Evolutionary conservation across 2,329 filamentous ascomycete genomes (phyloP).

Genomic region (Cladosporium sphaerospermum): DNA sequence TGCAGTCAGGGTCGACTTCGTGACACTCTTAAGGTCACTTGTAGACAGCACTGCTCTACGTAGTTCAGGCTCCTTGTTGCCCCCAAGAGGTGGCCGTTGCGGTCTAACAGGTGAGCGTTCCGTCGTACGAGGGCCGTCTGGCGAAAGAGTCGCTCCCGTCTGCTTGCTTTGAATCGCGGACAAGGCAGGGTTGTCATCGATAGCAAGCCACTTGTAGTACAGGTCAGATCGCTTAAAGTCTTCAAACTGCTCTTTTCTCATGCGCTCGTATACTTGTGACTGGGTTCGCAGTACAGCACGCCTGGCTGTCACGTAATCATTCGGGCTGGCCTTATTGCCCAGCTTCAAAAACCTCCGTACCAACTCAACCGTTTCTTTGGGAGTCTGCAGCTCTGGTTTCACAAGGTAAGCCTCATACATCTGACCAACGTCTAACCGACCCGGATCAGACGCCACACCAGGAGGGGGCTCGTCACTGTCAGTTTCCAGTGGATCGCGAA

Average conservation of each 20-base stretch:
- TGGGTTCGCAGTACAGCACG: conserved; percentile 77
- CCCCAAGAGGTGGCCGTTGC: conserved; percentile 20
- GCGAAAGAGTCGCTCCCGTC: conserved; percentile 13
- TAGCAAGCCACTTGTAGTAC: conserved; percentile 91
- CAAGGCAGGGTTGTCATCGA: conserved; percentile 57
- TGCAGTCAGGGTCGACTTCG: conserved; percentile 39
- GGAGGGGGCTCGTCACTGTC: conserved; percentile 61
- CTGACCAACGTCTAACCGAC: conserved; percentile 80
- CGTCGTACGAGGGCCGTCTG: conserved; percentile 13
- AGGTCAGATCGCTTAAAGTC: conserved; percentile 88
- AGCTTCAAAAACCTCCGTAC: conserved; percentile 75
- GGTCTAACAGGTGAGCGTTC: conserved; percentile 17
- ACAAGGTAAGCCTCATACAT: conserved; percentile 87
- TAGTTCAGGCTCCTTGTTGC: conserved; percentile 41
- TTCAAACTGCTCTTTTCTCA: conserved; percentile 74
- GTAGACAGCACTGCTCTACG: conserved; percentile 56
- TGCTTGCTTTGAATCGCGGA: conserved; percentile 20
- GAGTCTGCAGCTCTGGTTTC: conserved; percentile 72
- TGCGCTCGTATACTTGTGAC: conserved; percentile 73
- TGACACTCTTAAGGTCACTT: conserved; percentile 48
- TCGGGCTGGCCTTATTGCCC: conserved; percentile 66
- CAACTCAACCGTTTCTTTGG: conserved; percentile 59
- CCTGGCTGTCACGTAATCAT: conserved; percentile 77
- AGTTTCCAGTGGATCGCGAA: conserved; percentile 88
- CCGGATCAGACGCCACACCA: conserved; percentile 58